Conservation (phyloP, 345 rosid genomes). For the Orychophragmus violaceus region DNA sequence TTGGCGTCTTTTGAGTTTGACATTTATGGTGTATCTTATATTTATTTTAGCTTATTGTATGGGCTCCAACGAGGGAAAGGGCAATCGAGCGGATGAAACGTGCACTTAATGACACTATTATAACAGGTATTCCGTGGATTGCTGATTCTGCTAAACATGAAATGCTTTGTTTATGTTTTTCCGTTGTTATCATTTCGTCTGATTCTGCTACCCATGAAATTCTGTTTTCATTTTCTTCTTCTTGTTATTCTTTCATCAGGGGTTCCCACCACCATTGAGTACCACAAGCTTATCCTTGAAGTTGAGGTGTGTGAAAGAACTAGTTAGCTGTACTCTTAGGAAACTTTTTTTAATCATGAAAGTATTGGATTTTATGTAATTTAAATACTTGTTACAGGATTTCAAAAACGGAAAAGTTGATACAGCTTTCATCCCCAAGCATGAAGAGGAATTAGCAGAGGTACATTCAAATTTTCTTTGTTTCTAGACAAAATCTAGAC, state of each 20-base stretch:
- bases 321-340: neutral
- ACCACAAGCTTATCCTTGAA: conserved; percentile 96
- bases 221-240: neutral
- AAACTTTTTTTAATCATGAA: neutral
- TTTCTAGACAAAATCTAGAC: neutral
- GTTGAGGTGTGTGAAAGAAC: conserved; percentile 55
- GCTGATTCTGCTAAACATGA: neutral
- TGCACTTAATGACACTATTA: conserved; percentile 90
- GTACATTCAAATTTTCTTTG: conserved; percentile 31
- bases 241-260: conserved; percentile 39
- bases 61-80: conserved; percentile 98
- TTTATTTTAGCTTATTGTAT: conserved; percentile 74
- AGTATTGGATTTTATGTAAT: neutral
- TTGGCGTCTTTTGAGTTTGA: neutral
- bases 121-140: conserved; percentile 47
- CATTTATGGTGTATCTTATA: neutral
- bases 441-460: conserved; percentile 77
- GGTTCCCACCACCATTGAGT: conserved; percentile 91
- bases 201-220: neutral
- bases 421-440: conserved; percentile 96
- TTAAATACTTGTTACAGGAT: conserved; percentile 48
- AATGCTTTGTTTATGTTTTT: neutral
- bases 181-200: neutral
- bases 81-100: conserved; percentile 98
- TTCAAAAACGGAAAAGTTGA: conserved; percentile 93